A percentile compares a stretch with the other conserved stretches of the same genome.
These are phyloP conservation scores for Talaromyces albobiverticillius DNA, from an alignment of 2,329 filamentous ascomycete genomes.

Conservation along the genomic window DNA sequence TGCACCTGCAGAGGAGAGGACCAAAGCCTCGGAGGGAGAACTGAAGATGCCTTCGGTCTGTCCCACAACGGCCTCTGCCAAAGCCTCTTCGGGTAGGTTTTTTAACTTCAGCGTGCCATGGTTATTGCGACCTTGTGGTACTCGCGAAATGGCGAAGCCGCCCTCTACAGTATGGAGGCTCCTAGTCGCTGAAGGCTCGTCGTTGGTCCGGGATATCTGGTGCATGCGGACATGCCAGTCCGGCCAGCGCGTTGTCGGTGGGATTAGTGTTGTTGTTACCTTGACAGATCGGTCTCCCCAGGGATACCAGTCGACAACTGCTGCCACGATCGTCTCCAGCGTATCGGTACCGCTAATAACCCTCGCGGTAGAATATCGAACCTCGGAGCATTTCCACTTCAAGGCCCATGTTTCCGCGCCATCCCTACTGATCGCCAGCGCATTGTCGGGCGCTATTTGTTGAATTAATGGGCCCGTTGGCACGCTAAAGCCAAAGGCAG, in stretches of 20 bases:
- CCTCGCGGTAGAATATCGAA: slow-evolving; percentile 44
- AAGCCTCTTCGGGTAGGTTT: neutral
- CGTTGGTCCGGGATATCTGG: slow-evolving; percentile 44
- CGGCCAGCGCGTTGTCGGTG: slow-evolving; percentile 28
- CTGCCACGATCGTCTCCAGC: slow-evolving; percentile 58
- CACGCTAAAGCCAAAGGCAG: slow-evolving; percentile 73
- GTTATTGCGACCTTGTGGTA: neutral
- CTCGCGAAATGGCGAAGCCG: slow-evolving; percentile 60
- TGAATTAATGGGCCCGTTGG: slow-evolving; percentile 73
- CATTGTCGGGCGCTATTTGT: slow-evolving; percentile 72
- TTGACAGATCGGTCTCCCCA: slow-evolving; percentile 56
- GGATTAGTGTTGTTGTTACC: slow-evolving; percentile 33
- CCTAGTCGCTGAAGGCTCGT: slow-evolving; percentile 41
- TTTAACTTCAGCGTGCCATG: neutral
- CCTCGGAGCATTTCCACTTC: neutral
- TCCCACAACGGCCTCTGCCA: neutral
- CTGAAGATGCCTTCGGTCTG: neutral
- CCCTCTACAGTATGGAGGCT: slow-evolving; percentile 64
- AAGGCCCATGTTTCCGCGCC: slow-evolving; percentile 67
- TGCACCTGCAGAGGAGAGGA: slow-evolving; percentile 19
- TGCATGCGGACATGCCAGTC: slow-evolving; percentile 42
- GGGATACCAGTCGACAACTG: slow-evolving; percentile 69
- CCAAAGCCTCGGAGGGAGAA: slow-evolving; percentile 3
- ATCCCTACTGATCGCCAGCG: slow-evolving; percentile 73
- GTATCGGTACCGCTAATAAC: slow-evolving; percentile 65